Evolutionary conservation across 2,329 filamentous ascomycete genomes (phyloP).

Genomic region (Colletotrichum australisinense): DNA sequence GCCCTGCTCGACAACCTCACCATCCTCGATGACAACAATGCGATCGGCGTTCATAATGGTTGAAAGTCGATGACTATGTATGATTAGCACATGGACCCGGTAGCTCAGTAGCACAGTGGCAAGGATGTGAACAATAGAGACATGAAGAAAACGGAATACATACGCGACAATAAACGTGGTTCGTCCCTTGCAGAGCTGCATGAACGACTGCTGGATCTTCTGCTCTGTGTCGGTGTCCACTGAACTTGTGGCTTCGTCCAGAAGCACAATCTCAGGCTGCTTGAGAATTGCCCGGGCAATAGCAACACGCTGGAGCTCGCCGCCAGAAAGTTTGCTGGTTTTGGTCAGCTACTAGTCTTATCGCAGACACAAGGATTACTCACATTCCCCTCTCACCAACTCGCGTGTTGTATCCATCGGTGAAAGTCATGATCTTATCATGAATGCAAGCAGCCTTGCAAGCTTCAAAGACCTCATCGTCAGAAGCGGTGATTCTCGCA

Average conservation of each 20-base stretch:
- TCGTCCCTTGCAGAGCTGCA: conserved; percentile 67
- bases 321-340: conserved; percentile 70
- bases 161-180: conserved; percentile 76
- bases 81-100: neutral
- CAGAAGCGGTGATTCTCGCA: conserved; percentile 63
- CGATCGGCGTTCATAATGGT: conserved; percentile 77
- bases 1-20: conserved; percentile 72
- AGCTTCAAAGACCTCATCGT: conserved; percentile 66
- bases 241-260: conserved; percentile 84
- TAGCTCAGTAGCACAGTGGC: neutral
- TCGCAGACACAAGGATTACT: conserved; percentile 35
- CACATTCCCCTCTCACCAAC: conserved; percentile 64
- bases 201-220: conserved; percentile 72
- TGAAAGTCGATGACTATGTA: conserved; percentile 70
- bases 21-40: conserved; percentile 74
- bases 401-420: conserved; percentile 61
- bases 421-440: conserved; percentile 67
- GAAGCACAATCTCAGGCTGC: conserved; percentile 78
- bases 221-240: conserved; percentile 78
- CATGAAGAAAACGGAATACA: conserved; percentile 41
- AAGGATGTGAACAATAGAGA: neutral
- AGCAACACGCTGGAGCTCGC: conserved; percentile 74
- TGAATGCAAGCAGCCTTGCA: conserved; percentile 68
- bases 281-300: conserved; percentile 80
- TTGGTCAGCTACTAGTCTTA: conserved; percentile 36